Evolutionary conservation across 257 asterid genomes (phyloP), one percentile per base, ranked within the genome.

Genomic region (Solanum chmielewskii): DNA sequence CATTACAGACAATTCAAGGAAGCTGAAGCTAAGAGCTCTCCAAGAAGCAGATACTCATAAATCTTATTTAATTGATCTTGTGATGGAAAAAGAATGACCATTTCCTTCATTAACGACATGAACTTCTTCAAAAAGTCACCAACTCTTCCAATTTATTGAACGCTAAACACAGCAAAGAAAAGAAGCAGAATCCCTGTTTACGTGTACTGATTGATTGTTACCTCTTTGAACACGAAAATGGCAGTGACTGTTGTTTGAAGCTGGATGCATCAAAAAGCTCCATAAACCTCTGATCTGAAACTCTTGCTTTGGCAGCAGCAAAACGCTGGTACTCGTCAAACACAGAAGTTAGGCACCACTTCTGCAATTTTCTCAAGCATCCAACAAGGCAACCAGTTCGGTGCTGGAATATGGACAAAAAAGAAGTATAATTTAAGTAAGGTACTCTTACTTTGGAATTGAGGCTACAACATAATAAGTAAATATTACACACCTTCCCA

Each of bases 331-430:
- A 95, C 92, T 96, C 98, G 18, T 95, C 98, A 73, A 96, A 94
- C 31, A 96, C 96, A 7, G 98, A 94, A 81, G 97, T 91, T 56
- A 94, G 89, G 87, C 99, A 95, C 98, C 99, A 96, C 89, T 90
- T 90, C 90, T 95, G 98, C 62, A 91, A 44, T 84, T 96, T 96
- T 86, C 98, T 94, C 91, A 96, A 84, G 92, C 98, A 96, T 86
- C 99, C 99, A 70, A 96, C 96, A 1, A 96, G 93, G 87, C 99
- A 95, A 74, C 99, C 99, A 14, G 98, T 95, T 83, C 98, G 98
- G 83, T 96, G 99, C 98, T 95, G 94, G 88, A 89, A 56, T 37
- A 84, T 18, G 41, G 81, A 87, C 87, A 60, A 74, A 29, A 1
- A 42, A 18, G 45, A 56, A 25, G 12, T 29, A 78, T 62, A 31